Percentiles rank a stretch among this genome's conserved stretches.
Conservation (phyloP, 2,329 filamentous ascomycete genomes). For the Claviceps fusiformis region DNA sequence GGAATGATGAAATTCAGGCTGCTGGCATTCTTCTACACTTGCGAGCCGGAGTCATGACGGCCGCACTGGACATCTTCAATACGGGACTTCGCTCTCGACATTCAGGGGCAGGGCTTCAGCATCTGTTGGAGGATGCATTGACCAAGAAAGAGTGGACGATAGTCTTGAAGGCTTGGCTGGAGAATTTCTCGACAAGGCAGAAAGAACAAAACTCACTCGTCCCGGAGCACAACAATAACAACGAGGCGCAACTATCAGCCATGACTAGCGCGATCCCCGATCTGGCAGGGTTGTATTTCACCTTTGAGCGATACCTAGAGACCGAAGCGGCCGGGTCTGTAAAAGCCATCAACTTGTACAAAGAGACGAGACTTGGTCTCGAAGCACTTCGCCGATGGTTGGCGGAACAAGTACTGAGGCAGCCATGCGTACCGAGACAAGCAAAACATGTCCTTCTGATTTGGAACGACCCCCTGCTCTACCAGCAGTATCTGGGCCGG, state of each 20-base stretch:
- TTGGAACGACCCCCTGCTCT: conserved; percentile 25
- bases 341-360: conserved; percentile 11
- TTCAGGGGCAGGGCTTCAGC: conserved; percentile 27
- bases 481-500: conserved; percentile 28
- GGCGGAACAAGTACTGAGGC: conserved; percentile 17
- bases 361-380: conserved; percentile 13
- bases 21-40: conserved; percentile 29
- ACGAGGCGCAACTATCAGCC: conserved; percentile 4
- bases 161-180: conserved; percentile 23
- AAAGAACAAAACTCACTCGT: neutral
- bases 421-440: conserved; percentile 20
- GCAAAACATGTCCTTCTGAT: conserved; percentile 26
- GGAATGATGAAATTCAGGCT: conserved; percentile 27
- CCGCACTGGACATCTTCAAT: conserved; percentile 28
- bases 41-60: conserved; percentile 21
- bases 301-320: conserved; percentile 20
- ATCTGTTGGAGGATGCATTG: conserved; percentile 29
- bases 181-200: conserved; percentile 14
- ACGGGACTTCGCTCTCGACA: conserved; percentile 19
- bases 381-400: conserved; percentile 17
- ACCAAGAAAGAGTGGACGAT: conserved; percentile 21
- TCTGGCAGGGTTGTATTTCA: conserved; percentile 19
- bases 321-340: conserved; percentile 13
- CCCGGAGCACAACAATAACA: no score
- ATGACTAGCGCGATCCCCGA: conserved; percentile 14